These are phyloP conservation scores for Naganishia liquefaciens DNA, from an alignment of 1,284 basidiomycete species.

Conservation along the genomic window DNA sequence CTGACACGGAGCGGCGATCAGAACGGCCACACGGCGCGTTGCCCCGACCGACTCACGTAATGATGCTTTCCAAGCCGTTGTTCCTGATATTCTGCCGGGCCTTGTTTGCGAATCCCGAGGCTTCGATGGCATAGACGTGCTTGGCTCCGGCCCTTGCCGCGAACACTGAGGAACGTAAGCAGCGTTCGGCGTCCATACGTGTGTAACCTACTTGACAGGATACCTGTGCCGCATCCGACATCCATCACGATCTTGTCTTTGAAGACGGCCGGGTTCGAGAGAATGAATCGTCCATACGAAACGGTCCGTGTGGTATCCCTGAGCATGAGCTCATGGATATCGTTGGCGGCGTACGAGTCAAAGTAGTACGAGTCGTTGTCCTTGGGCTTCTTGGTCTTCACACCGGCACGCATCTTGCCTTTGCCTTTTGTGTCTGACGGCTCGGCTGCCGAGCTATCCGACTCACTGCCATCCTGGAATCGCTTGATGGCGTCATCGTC, in stretches of 20 bases:
- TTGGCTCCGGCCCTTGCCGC: constrained; percentile 89
- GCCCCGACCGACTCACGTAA: constrained; percentile 61
- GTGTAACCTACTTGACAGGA: constrained; percentile 65
- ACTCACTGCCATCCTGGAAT: neutral
- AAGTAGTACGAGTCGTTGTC: constrained; percentile 84
- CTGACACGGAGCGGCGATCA: constrained; percentile 48
- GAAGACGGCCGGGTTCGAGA: constrained; percentile 81
- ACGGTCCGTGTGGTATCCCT: constrained; percentile 88
- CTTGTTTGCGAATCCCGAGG: constrained; percentile 79
- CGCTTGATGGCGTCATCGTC: constrained; percentile 1
- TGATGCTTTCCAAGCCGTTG: constrained; percentile 73
- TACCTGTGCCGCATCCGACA: constrained; percentile 92
- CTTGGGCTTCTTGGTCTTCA: constrained; percentile 38
- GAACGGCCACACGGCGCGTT: neutral
- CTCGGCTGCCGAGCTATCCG: neutral
- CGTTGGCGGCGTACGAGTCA: constrained; percentile 84
- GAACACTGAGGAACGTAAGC: constrained; percentile 60
- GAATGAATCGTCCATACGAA: constrained; percentile 87
- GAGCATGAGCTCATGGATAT: constrained; percentile 64
- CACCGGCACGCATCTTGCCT: constrained; percentile 6
- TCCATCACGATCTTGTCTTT: constrained; percentile 85
- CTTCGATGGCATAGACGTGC: constrained; percentile 91
- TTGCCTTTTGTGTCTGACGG: constrained; percentile 14
- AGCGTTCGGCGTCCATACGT: neutral
- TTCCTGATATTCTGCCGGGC: constrained; percentile 76